Evolutionary conservation across 2,329 filamentous ascomycete genomes (phyloP), one percentile per base, ranked within the genome.

Genomic region (Sphaceloma murrayae): DNA sequence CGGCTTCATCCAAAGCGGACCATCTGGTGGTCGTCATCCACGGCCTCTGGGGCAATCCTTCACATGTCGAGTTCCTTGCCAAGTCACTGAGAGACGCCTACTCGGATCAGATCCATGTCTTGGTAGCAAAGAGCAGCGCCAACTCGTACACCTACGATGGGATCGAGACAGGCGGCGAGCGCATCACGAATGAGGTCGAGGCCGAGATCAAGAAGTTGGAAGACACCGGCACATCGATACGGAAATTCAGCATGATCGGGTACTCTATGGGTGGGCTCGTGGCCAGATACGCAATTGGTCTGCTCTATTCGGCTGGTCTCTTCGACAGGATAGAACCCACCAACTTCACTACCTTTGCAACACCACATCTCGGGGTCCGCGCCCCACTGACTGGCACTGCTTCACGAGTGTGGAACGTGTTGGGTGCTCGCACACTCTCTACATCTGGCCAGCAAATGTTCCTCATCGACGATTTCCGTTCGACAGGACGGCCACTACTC

Each of bases 261-360:
- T 95, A 96, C 62, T 94, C 86, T 0, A 71, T 95, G 1, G 89
- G 89, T 34, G 89, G 89, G 0, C 68, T 96, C 5, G 78, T 96
- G 3, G 79, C 85, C 7, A 75, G 89, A 48, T 96, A 94, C 66
- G 82, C 85, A 2, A 74, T 94, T 46, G 89, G 89, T 0, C 66
- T 96, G 55, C 70, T 96, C 3, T 77, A 88, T 54, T 80, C 84
- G 45, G 84, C 82, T 55, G 86, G 87, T 6, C 70, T 85, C 47
- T 78, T 96, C 46, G 80, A 94, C 46, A 72, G 73, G 47, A 71
- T 96, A 18, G 73, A 86, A 58, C 89, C 89, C 52, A 75, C 89
- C 63, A 95, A 94, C 68, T 95, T 96, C 63, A 85, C 82, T 2
- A 94, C 88, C 1, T 95, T 96, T 63, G 89, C 84, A 4, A 81